Conservation (phyloP, 108 stramenopile genomes). For the Nitzschia sp. region DNA sequence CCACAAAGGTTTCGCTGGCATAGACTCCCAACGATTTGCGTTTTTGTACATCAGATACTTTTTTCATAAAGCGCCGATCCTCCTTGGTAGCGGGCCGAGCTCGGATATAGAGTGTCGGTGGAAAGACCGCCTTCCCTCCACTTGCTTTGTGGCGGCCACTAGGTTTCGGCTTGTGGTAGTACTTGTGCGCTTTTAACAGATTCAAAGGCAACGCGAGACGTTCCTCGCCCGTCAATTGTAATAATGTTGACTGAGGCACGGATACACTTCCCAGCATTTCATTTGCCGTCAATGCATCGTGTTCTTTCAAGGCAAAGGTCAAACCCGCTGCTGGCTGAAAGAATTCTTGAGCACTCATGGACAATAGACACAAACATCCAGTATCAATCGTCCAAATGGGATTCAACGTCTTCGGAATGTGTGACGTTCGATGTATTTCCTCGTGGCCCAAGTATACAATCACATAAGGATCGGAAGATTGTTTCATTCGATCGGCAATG, state of each 20-base stretch:
- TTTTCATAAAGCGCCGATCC: conserved; percentile 24
- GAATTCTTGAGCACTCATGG: conserved; percentile 45
- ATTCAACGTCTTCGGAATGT: conserved; percentile 37
- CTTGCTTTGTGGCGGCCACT: not conserved
- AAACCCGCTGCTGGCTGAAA: conserved; percentile 49
- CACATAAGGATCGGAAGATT: conserved; percentile 55
- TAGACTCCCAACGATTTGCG: conserved; percentile 30
- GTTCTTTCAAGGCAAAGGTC: conserved; percentile 58
- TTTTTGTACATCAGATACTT: conserved; percentile 13
- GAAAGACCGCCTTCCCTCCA: not conserved
- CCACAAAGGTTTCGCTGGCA: conserved; percentile 27
- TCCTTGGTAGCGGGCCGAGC: conserved; percentile 21
- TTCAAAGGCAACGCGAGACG: conserved; percentile 32
- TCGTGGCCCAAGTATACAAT: conserved; percentile 43
- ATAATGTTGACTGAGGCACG: conserved; percentile 18
- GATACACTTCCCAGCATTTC: conserved; percentile 42
- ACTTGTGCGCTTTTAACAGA: conserved; percentile 5
- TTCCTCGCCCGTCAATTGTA: conserved; percentile 38
- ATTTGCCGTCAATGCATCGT: conserved; percentile 34
- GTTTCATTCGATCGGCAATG: conserved; percentile 26
- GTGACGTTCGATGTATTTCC: conserved; percentile 55
- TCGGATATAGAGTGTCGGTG: conserved; percentile 18
- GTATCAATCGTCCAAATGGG: conserved; percentile 69
- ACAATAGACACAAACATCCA: conserved; percentile 55
- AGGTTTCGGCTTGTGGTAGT: conserved; percentile 5